A percentile compares a stretch with the other conserved stretches of the same genome.
Conservation (phyloP, 768 basidiomycete species). For the Pholiota molesta region DNA sequence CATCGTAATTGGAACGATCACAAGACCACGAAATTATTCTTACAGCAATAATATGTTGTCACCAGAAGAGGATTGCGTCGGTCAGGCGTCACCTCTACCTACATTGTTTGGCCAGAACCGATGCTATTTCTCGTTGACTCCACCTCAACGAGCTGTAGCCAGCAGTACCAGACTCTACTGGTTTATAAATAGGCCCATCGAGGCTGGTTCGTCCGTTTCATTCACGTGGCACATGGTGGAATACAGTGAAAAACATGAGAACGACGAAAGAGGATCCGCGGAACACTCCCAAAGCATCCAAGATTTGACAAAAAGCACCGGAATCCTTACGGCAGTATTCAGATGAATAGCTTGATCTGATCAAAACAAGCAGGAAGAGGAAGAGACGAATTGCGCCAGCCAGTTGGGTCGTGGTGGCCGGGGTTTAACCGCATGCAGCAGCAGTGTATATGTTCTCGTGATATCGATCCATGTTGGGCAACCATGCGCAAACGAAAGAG, state of each 20-base stretch:
- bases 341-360: conserved; percentile 34
- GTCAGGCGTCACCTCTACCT: background rate
- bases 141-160: conserved; percentile 12
- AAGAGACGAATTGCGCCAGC: conserved; percentile 32
- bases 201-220: conserved; percentile 17
- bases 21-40: background rate
- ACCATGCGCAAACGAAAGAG: conserved; percentile 22
- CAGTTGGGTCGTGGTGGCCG: conserved; percentile 35
- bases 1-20: too few species aligned
- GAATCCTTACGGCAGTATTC: conserved; percentile 27
- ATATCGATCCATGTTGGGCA: conserved; percentile 30
- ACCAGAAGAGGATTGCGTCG: background rate
- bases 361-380: conserved; percentile 33
- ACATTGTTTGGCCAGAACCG: background rate
- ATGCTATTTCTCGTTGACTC: conserved; percentile 4
- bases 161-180: conserved; percentile 15
- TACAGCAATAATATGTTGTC: background rate
- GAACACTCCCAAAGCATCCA: conserved; percentile 19
- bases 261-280: conserved; percentile 31
- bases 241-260: conserved; percentile 16
- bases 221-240: conserved; percentile 27
- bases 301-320: conserved; percentile 37
- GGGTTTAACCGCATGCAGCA: conserved; percentile 41
- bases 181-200: conserved; percentile 21
- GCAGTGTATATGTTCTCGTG: conserved; percentile 42